Evolutionary conservation across 306 rosid species (phyloP).

Genomic region (Trichosanthes truncata): DNA sequence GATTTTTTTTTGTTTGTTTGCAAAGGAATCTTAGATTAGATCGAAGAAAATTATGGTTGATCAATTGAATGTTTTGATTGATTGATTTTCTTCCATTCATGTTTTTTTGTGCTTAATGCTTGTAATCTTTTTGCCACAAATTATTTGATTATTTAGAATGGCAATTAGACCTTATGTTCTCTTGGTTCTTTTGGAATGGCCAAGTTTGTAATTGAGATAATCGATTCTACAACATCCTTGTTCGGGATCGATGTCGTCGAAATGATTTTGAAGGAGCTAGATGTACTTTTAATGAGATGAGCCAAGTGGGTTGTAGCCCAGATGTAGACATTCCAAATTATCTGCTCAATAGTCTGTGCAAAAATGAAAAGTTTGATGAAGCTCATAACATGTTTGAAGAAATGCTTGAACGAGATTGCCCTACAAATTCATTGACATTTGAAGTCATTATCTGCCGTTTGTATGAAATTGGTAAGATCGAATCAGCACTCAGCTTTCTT

Average conservation of each 20-base stretch:
- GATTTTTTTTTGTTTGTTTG: no score
- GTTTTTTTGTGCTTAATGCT: no score
- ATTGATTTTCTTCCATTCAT: no score
- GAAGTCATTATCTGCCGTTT: slow-evolving; percentile 36
- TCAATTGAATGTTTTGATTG: no score
- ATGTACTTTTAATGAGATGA: slow-evolving; percentile 42
- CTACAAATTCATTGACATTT: slow-evolving; percentile 33
- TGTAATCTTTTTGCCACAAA: no score
- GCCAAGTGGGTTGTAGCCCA: slow-evolving; percentile 30
- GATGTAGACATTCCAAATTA: slow-evolving; percentile 28
- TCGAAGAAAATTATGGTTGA: no score
- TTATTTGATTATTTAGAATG: no score
- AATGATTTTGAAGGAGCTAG: slow-evolving; percentile 37
- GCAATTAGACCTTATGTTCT: no score
- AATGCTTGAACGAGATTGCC: slow-evolving; percentile 31
- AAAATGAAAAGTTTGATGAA: slow-evolving; percentile 28
- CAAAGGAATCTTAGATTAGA: no score
- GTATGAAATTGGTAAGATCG: slow-evolving; percentile 28
- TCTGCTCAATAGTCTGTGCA: slow-evolving; percentile 41
- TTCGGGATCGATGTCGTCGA: slow-evolving; percentile 35
- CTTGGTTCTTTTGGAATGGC: slow-evolving; percentile 38
- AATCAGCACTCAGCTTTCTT: slow-evolving; percentile 34
- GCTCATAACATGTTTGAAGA: slow-evolving; percentile 32
- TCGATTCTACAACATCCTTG: slow-evolving; percentile 41
- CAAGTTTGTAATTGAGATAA: slow-evolving; percentile 32